These are phyloP conservation scores for Fusarium luffae DNA, from an alignment of 2,329 filamentous ascomycete species.

Conservation along the genomic window DNA sequence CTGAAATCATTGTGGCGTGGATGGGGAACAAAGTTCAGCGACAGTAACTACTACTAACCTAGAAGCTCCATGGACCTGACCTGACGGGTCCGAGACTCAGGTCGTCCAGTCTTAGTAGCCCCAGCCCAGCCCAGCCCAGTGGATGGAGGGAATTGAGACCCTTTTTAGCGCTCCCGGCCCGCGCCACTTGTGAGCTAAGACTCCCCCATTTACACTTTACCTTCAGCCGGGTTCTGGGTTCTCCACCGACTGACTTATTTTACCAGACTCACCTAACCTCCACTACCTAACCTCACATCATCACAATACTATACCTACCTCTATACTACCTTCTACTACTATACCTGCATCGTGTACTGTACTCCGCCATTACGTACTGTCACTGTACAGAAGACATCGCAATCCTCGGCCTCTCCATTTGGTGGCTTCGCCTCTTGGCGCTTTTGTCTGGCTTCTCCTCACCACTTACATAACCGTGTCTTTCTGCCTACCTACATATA, in stretches of 20 bases:
- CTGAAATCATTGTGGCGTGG: neutral
- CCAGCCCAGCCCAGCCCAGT: neutral
- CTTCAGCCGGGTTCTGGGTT: conserved; percentile 39
- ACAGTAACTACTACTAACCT: conserved; percentile 17
- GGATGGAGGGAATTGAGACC: conserved; percentile 19
- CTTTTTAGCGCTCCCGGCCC: conserved; percentile 38
- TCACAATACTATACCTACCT: neutral
- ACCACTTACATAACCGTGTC: neutral
- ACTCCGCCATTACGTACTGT: neutral
- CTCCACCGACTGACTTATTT: conserved; percentile 34
- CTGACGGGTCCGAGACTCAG: conserved; percentile 8
- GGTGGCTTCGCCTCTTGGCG: conserved; percentile 33
- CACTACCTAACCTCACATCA: neutral
- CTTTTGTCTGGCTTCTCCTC: neutral
- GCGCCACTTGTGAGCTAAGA: conserved; percentile 35
- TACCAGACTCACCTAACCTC: neutral
- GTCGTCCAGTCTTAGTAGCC: neutral
- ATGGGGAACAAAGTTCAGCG: conserved; percentile 11
- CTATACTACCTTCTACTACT: neutral
- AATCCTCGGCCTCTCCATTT: conserved; percentile 33
- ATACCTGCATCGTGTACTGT: neutral
- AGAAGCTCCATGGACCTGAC: neutral
- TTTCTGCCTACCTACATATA: neutral
- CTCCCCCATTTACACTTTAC: conserved; percentile 39
- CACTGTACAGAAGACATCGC: conserved; percentile 3